Base-by-base conservation (phyloP, 345 rosid genomes). In the Laguncularia racemosa region DNA sequence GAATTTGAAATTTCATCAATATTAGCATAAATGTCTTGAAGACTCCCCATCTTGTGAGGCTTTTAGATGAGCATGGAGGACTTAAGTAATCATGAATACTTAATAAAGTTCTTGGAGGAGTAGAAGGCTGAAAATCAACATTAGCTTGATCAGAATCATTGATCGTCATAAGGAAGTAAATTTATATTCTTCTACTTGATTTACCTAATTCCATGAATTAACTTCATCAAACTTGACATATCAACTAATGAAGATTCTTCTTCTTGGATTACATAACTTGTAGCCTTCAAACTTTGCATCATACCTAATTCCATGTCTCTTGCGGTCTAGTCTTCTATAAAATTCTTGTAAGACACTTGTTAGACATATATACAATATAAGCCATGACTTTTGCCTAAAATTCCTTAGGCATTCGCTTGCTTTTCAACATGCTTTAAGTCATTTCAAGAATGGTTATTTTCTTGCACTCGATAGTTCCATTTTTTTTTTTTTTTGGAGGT, bases 161-260 rank as follows among this genome's bases (percentile, higher is more conserved):
- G 28, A 26, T 26, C 28, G n/a, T n/a, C n/a, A n/a, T n/a, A 26
- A 26, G 6, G 28, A 6, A 26, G 6, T 2, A 26, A 26, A 26
- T 2, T 26, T 26, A 26, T 26, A 26, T 6, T 26, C 28, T 26
- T 26, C 6, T 2, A 6, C 13, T 26, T 26, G 28, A 6, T 26
- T 26, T 26, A 2, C 6, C 6, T 6, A 26, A 26, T 26, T 26
- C 28, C 28, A 26, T 26, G 28, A 2, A 11, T 17, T 7, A 14
- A 13, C 48, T 60, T 60, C 56, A 3, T 28, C 55, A 13, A 49
- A 60, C 28, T 14, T 50, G 5, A 38, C 56, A 50, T 60, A 2
- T 23, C 16, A 9, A 18, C 64, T 60, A 9, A 49, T 0, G 12
- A 16, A 2, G 3, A 28, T 60, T 16, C 14, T 13, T 13, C 12